Base-by-base conservation (phyloP, 73 alveolate species). In the Paraurostyla sp. region DNA sequence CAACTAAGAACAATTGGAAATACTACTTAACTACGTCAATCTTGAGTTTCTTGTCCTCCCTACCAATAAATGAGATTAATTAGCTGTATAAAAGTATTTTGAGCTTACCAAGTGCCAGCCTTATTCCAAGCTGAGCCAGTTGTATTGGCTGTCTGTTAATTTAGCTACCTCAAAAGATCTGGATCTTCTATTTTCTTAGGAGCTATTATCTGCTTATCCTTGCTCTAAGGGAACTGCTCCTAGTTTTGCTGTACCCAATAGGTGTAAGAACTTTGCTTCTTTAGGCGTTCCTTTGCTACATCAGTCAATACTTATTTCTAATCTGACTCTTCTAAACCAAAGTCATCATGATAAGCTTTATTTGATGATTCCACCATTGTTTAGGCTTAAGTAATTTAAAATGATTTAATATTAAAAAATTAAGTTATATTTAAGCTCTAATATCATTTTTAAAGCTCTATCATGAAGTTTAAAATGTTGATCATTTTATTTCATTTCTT, bases 81-180 rank as follows among this genome's bases (percentile, higher is more conserved):
- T n/a, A n/a, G n/a, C n/a, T n/a, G n/a, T 41, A 40, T 40, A 9
- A 69, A 9, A 33, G 22, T 60, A 60, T 60, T 60, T 27, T n/a
- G 13, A 60, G 13, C 78, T 69, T 69, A 69, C 84, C 84, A 69
- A n/a, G 87, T 48, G 62, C 87, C 87, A 27, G 75, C 73, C 48
- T 46, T 75, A 75, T 75, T 75, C 87, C 69, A 75, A 3, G 84
- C 84, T 22, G 87, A 75, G 58, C 87, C 87, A 48, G 87, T 49
- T 30, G 18, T 46, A 29, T 32, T 75, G 15, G 48, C 6, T 4
- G 62, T 20, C 30, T 75, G 33, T 51, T 43, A 49, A 42, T 43
- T 69, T 2, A 75, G 4, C 48, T 75, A 13, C 75, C 48, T 46
- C 33, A 75, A 7, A 36, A 75, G 73, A 32, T 49, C 75, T 29